Evolutionary conservation across 768 basidiomycete species (phyloP).

Genomic region (Boletus coccyginus): DNA sequence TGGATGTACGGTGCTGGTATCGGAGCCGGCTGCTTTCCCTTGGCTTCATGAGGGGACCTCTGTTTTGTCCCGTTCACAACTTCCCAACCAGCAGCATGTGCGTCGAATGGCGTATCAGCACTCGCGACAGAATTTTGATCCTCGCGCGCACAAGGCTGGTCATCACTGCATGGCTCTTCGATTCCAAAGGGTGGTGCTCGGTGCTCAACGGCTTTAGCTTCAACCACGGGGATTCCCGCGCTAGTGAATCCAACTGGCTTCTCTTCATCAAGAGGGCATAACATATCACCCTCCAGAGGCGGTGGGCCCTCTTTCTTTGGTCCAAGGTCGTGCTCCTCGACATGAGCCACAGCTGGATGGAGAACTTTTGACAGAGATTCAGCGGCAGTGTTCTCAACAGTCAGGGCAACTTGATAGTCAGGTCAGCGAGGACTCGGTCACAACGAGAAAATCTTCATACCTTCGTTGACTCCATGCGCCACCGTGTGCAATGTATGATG

Average conservation of each 20-base stretch:
- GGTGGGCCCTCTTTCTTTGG: constrained; percentile 30
- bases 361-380: constrained; percentile 36
- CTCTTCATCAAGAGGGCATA: constrained; percentile 49
- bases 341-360: constrained; percentile 29
- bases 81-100: constrained; percentile 41
- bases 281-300: constrained; percentile 50
- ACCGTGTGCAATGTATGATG: constrained; percentile 36
- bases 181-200: constrained; percentile 37
- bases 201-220: constrained; percentile 59
- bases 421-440: constrained; percentile 1
- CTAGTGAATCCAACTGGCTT: constrained; percentile 57
- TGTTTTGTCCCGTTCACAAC: constrained; percentile 49
- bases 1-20: constrained; percentile 70
- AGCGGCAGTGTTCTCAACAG: constrained; percentile 36
- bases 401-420: constrained; percentile 38
- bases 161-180: constrained; percentile 24
- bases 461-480: constrained; percentile 45
- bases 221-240: constrained; percentile 63
- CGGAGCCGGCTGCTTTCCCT: constrained; percentile 57
- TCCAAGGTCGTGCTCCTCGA: not conserved
- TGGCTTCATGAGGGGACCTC: constrained; percentile 54
- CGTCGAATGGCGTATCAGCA: constrained; percentile 22
- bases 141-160: constrained; percentile 26
- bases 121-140: not conserved
- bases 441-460: constrained; percentile 32